Evolutionary conservation across 129 eudicot species (phyloP).

Genomic region (Chrysanthemum seticuspe): DNA sequence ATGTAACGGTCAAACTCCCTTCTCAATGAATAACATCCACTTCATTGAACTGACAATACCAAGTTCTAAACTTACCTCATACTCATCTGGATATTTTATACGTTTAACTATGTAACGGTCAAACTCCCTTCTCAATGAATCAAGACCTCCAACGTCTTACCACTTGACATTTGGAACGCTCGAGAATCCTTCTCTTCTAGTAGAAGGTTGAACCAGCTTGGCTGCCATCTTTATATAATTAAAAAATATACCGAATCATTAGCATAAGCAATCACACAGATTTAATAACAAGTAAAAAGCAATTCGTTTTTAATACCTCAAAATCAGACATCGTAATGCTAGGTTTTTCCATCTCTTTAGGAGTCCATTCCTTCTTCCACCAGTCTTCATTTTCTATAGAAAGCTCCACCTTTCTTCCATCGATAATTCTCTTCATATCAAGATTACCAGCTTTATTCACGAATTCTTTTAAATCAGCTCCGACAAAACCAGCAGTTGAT

Average conservation of each 20-base stretch:
- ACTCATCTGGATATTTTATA: conserved; percentile 63
- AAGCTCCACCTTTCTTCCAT: conserved; percentile 46
- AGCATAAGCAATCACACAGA: neutral
- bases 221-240: conserved; percentile 51
- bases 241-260: neutral
- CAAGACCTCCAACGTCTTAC: conserved; percentile 97
- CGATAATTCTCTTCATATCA: conserved; percentile 74
- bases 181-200: conserved; percentile 93
- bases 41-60: neutral
- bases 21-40: too few species aligned
- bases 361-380: conserved; percentile 68
- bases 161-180: conserved; percentile 75
- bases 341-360: conserved; percentile 69
- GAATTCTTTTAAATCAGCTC: conserved; percentile 78
- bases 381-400: conserved; percentile 48
- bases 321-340: conserved; percentile 72
- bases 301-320: conserved; percentile 35
- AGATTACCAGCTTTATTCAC: conserved; percentile 67
- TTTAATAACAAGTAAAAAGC: neutral
- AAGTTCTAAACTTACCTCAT: conserved; percentile 43
- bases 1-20: too few species aligned
- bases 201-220: conserved; percentile 66
- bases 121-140: conserved; percentile 58
- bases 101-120: conserved; percentile 70
- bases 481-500: conserved; percentile 81